These are phyloP conservation scores for Lentithecium fluviatile DNA, from an alignment of 495 filamentous ascomycete species.

Conservation along the genomic window DNA sequence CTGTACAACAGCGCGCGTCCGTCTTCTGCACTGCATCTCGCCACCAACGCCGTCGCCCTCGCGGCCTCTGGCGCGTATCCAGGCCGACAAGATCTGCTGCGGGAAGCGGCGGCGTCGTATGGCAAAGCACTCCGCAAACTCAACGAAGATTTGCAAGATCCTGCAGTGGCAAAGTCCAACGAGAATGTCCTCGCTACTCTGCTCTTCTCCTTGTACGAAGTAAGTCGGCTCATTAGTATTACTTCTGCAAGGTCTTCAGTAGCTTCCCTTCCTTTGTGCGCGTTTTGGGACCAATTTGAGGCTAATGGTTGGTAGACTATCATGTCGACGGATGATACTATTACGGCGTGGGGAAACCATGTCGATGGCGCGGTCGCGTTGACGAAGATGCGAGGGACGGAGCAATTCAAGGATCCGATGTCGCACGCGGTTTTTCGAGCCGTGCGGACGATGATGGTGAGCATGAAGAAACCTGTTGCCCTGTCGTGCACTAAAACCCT, in stretches of 20 bases:
- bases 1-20: conserved; percentile 32
- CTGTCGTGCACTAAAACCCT: not conserved
- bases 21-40: conserved; percentile 37
- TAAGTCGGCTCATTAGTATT: conserved; percentile 20
- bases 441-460: conserved; percentile 40
- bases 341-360: conserved; percentile 36
- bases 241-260: conserved; percentile 24
- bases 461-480: not conserved
- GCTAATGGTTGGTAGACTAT: conserved; percentile 30
- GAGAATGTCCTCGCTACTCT: conserved; percentile 37
- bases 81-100: conserved; percentile 29
- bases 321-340: conserved; percentile 31
- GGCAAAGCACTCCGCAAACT: conserved; percentile 36
- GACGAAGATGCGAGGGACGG: conserved; percentile 36
- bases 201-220: conserved; percentile 41
- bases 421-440: conserved; percentile 38
- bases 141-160: conserved; percentile 34
- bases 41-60: conserved; percentile 39
- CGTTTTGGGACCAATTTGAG: not conserved
- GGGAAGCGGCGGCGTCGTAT: conserved; percentile 32
- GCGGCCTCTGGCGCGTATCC: conserved; percentile 37
- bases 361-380: conserved; percentile 41
- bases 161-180: conserved; percentile 33
- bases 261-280: conserved; percentile 9
- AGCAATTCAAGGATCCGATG: conserved; percentile 37